phyloP scores from a whole-genome alignment of 768 basidiomycete species.

The Tulasnella sp. region DNA sequence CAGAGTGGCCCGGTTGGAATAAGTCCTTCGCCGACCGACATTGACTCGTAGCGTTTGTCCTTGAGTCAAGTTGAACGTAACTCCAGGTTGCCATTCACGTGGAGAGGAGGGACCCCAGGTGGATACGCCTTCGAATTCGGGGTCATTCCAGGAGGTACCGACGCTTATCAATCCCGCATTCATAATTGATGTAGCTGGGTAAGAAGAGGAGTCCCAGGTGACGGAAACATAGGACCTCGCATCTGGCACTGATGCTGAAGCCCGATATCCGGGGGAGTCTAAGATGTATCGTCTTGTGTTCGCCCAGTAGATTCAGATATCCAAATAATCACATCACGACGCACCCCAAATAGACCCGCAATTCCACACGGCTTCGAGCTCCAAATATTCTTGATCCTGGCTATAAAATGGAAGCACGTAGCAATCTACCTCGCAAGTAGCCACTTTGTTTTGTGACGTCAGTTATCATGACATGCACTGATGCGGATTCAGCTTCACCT shows the following conservation, averaged over 20 bases:
- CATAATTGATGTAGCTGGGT: not conserved
- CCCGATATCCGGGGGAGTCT: not conserved
- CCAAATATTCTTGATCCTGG: too few species aligned
- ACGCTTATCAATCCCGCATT: not conserved
- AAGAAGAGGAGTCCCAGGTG: not conserved
- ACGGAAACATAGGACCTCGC: not conserved
- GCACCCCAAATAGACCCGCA: not conserved
- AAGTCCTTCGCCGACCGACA: not conserved
- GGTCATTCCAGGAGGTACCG: not conserved
- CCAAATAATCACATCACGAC: not conserved
- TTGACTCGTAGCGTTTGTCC: not conserved
- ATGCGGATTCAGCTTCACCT: not conserved
- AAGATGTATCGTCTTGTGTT: not conserved
- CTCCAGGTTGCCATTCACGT: not conserved
- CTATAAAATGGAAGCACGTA: too few species aligned
- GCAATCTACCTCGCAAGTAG: too few species aligned
- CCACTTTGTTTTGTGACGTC: too few species aligned
- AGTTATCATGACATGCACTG: too few species aligned
- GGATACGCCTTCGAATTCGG: not conserved
- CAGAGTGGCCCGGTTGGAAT: not conserved
- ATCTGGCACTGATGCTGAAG: not conserved
- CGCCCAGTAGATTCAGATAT: not conserved
- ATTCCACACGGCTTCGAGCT: not conserved
- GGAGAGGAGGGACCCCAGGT: not conserved
- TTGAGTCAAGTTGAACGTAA: not conserved